Conservation (phyloP, 306 rosid species). For the Quercus rubra region DNA sequence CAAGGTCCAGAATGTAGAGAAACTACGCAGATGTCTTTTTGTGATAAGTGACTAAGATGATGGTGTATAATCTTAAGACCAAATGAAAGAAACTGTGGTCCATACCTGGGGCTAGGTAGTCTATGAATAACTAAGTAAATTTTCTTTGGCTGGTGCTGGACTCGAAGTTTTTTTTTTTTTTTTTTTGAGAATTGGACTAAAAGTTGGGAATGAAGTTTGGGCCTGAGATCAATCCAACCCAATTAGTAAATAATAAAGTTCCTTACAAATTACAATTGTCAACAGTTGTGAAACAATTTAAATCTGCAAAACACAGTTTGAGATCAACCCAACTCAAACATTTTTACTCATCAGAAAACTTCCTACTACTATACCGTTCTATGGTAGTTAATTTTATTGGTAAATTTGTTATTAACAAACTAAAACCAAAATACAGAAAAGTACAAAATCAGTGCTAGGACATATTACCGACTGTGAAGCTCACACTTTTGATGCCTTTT, state of each 20-base stretch:
- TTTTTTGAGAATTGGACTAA: not conserved
- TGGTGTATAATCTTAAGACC: not conserved
- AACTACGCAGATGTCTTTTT: not conserved
- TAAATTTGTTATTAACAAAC: not conserved
- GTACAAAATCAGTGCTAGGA: not conserved
- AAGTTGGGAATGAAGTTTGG: not conserved
- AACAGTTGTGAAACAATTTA: not conserved
- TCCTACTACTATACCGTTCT: not conserved
- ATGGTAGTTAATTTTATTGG: not conserved
- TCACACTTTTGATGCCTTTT: not conserved
- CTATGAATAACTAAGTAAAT: not conserved
- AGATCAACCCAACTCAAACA: not conserved
- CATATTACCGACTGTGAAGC: not conserved
- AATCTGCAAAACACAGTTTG: not conserved
- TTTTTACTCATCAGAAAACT: not conserved
- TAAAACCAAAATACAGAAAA: not conserved
- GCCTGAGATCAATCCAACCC: not conserved
- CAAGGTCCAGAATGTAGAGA: not conserved
- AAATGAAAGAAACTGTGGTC: not conserved
- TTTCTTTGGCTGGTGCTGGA: not conserved
- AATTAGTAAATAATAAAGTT: not conserved
- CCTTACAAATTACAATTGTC: too few relatives aligned
- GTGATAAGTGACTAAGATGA: not conserved
- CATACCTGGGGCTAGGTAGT: not conserved
- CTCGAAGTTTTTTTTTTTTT: too few relatives aligned